Conservation (phyloP, 306 rosid genomes). For the Castanospermum australe region DNA sequence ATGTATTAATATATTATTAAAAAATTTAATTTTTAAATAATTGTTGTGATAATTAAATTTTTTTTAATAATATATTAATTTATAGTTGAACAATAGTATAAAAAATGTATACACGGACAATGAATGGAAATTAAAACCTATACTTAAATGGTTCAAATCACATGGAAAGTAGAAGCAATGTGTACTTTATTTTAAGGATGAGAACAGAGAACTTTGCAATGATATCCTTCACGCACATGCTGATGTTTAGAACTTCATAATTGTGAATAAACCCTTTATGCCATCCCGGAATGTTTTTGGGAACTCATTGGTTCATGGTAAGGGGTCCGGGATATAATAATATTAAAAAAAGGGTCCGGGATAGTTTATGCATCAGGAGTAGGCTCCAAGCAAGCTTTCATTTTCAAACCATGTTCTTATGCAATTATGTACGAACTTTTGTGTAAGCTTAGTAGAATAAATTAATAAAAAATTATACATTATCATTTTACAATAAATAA, state of each 20-base stretch:
- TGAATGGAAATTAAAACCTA: no score
- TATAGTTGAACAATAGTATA: no score
- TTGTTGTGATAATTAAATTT: no score
- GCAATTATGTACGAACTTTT: constrained; percentile 9
- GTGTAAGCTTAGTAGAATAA: no score
- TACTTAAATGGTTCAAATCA: background rate
- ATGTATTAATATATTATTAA: no score
- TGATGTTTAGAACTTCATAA: background rate
- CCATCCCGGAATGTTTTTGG: background rate
- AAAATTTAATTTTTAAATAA: no score
- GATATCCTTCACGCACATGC: background rate
- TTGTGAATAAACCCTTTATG: background rate
- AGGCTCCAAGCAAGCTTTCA: constrained; percentile 38
- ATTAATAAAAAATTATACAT: no score
- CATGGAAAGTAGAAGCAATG: background rate
- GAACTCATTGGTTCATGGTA: background rate
- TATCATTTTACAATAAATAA: no score
- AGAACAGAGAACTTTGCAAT: background rate
- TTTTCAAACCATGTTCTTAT: constrained; percentile 14
- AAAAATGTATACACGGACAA: no score
- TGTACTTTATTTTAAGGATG: background rate
- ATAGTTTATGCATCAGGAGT: background rate
- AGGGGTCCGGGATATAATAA: background rate
- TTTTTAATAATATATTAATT: no score
- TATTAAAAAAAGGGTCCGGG: background rate